Base-by-base conservation (phyloP, 1,284 basidiomycete species). In the Boletus sp. region DNA sequence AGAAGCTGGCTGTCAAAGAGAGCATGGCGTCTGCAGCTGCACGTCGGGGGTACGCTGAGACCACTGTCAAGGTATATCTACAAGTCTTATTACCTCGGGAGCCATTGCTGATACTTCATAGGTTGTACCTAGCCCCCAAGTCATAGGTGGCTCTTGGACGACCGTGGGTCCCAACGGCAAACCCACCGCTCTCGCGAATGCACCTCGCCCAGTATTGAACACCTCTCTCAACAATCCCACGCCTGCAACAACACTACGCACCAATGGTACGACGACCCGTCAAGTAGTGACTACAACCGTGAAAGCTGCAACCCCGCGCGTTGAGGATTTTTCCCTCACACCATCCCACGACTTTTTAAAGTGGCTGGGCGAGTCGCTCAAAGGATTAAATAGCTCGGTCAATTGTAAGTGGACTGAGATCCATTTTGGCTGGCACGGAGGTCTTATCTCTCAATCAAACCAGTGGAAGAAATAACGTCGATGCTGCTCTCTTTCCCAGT, bases 401-500 rank as follows among this genome's bases (percentile, higher is more conserved):
- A 91, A 91, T 64, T 77, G 90, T 93, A 64, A 60, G 78, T 70
- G 33, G 27, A 41, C 49, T 50, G 33, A 39, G 26, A 45, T 20
- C 26, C 26, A 20, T 23, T 39, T 44, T 8, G 30, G 38, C 44
- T 36, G 30, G 29, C 36, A 41, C 27, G 27, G 47, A 48, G 35
- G 53, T 52, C 56, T 55, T 25, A 60, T 54, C 17, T 54, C 34
- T 44, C 13, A 34, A 45, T 50, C 38, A 25, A 53, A 57, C 20
- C 61, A 93, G 91, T 94, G 44, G 94, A 96, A 64, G 94, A 96
- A 58, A 92, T 96, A 62, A 84, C 91, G 62, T 82, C 85, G 38
- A 94, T 97, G 88, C 72, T 94, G 17, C 76, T 96, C 22, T 83
- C 87, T 2, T 95, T 96, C 75, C 90, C 93, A 7, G 68, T 95